Conservation (phyloP, 495 filamentous ascomycete species). For the Neurospora discreta region DNA sequence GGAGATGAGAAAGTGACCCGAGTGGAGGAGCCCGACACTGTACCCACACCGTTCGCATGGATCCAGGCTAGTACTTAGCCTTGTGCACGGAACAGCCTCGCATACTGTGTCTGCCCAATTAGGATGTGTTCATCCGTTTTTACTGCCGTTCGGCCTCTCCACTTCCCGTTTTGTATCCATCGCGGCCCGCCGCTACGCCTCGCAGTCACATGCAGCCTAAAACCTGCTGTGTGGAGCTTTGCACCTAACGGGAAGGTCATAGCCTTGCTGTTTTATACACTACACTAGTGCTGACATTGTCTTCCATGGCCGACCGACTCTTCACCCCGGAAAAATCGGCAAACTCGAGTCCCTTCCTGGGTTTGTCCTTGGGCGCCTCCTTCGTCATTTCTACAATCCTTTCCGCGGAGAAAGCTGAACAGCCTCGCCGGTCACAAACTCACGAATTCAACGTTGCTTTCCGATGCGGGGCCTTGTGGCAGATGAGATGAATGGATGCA, state of each 20-base stretch:
- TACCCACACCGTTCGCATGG: background rate
- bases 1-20: background rate
- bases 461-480: background rate
- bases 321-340: background rate
- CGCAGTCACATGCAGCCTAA: background rate
- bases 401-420: background rate
- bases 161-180: background rate
- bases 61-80: background rate
- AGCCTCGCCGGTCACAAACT: background rate
- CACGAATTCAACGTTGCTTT: background rate
- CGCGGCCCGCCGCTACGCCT: background rate
- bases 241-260: background rate
- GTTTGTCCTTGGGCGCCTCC: background rate
- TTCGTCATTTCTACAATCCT: background rate
- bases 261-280: background rate
- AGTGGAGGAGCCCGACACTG: background rate
- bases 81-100: background rate
- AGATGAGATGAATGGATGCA: background rate
- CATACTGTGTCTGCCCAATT: background rate
- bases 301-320: background rate
- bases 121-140: no score
- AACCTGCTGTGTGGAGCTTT: background rate
- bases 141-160: background rate
- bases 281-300: background rate
- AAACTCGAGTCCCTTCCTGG: background rate